These are phyloP conservation scores for Mortierella sp. DNA, from an alignment of 371 early-diverging fungal genomes.

Conservation along the genomic window DNA sequence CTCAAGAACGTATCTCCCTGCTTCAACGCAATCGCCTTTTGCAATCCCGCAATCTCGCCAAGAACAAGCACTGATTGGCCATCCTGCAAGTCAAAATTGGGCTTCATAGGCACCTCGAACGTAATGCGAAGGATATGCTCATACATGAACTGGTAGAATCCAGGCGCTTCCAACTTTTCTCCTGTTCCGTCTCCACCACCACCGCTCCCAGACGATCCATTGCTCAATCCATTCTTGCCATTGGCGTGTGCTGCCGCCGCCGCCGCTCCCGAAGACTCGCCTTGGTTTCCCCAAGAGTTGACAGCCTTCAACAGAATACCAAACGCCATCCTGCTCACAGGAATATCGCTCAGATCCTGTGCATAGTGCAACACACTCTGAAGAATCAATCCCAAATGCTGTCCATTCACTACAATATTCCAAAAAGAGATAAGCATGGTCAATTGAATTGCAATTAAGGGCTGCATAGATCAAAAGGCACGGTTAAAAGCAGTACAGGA, in stretches of 20 bases:
- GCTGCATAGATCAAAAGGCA: not conserved
- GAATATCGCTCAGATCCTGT: conserved; percentile 78
- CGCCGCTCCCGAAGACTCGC: conserved; percentile 40
- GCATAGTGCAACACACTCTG: conserved; percentile 85
- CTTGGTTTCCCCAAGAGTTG: conserved; percentile 81
- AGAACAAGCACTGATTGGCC: conserved; percentile 87
- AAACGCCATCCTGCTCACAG: conserved; percentile 87
- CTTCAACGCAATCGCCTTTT: conserved; percentile 76
- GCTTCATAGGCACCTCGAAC: conserved; percentile 87
- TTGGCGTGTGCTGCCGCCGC: conserved; percentile 10
- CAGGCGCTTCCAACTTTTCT: conserved; percentile 53
- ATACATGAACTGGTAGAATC: conserved; percentile 86
- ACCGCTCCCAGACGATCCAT: conserved; percentile 1
- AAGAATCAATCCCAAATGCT: conserved; percentile 80
- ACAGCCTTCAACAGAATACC: conserved; percentile 86
- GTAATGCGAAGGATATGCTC: conserved; percentile 81
- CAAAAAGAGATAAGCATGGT: not conserved
- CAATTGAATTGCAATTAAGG: not conserved
- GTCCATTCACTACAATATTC: conserved; percentile 69
- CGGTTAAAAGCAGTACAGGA: not conserved
- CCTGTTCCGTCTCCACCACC: conserved; percentile 4
- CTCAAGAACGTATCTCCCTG: conserved; percentile 76
- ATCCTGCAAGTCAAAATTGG: conserved; percentile 83
- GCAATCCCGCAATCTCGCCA: conserved; percentile 84
- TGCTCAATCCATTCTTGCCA: conserved; percentile 4